Evolutionary conservation across 768 basidiomycete species (phyloP), one percentile per base, ranked within the genome.

Genomic region (Udeniomyces megalosporus): DNA sequence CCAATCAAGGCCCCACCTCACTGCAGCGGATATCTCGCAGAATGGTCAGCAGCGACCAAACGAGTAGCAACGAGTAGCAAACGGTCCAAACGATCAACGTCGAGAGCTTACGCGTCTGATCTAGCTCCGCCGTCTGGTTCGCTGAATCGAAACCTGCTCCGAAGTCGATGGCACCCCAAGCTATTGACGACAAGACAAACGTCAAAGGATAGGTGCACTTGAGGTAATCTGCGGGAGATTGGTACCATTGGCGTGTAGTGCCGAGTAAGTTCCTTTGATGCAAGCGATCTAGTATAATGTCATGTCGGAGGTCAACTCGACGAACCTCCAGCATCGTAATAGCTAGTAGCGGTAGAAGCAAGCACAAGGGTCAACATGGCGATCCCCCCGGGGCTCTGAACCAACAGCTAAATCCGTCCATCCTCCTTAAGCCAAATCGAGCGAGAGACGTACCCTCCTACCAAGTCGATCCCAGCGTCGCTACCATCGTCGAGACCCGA

Each of bases 1-100:
- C 88, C 89, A 95, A 73, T 89, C 85, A 49, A 89, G 79, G 28
- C 89, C 84, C 87, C 88, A 93, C 64, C 90, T 81, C 57, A 93
- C 62, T 59, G 31, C 1, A 56, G 47, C 10, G 15, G 14, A 20
- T 28, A 3, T 6, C 22, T 14, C 8, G 12, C 53, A 42, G 20
- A 42, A 28, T 26, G 4, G 38, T n/a, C 34, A 3, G 17, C 15
- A 28, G 35, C 24, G 46, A 38, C 17, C 10, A 1, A 28, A 4
- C 51, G 22, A 15, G 28, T n/a, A 20, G 29, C 5, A 12, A 26
- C 7, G 1, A 12, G 8, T 17, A 12, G 35, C 22, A 7, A 6
- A 8, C 34, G 20, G 22, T 42, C 12, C 11, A 24, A 12, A n/a
- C 29, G 42, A 17, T n/a, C n/a, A n/a, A n/a, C n/a, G n/a, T n/a